Evolutionary conservation across 1,139 yeast species (phyloP).

Genomic region (Saccharomyces pastorianus): DNA sequence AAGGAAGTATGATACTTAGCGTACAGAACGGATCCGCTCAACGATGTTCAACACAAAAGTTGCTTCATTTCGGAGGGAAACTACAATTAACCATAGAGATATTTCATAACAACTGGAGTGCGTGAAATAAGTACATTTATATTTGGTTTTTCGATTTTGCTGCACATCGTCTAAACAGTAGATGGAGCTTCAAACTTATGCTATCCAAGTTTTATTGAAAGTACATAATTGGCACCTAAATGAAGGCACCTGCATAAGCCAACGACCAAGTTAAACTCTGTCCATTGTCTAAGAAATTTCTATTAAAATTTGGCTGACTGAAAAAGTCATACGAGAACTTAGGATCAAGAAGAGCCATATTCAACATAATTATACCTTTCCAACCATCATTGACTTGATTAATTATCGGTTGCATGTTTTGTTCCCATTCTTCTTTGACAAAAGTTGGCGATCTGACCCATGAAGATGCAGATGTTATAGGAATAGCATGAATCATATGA

Average conservation of each 20-base stretch:
- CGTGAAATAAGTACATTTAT: too few species aligned
- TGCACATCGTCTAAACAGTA: too few species aligned
- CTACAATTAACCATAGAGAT: too few species aligned
- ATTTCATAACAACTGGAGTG: too few species aligned
- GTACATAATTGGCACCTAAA: background rate
- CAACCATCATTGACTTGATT: constrained; percentile 64
- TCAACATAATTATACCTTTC: constrained; percentile 75
- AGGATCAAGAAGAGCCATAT: constrained; percentile 73
- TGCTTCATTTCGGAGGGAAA: too few species aligned
- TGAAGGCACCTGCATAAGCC: constrained; percentile 56
- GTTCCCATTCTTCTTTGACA: constrained; percentile 75
- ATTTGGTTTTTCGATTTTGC: too few species aligned
- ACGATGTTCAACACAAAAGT: too few species aligned
- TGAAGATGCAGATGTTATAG: constrained; percentile 79
- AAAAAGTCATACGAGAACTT: constrained; percentile 59
- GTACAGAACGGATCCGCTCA: too few species aligned
- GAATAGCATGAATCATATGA: constrained; percentile 93
- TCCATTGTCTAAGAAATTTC: constrained; percentile 69
- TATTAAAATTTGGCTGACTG: constrained; percentile 41
- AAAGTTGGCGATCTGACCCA: constrained; percentile 60
- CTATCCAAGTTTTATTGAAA: too few species aligned
- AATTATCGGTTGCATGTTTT: constrained; percentile 42
- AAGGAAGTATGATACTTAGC: too few species aligned
- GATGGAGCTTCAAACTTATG: too few species aligned
- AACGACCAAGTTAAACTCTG: constrained; percentile 87